phyloP scores from a whole-genome alignment of 306 rosid genomes.

The Vachellia collinsii region DNA sequence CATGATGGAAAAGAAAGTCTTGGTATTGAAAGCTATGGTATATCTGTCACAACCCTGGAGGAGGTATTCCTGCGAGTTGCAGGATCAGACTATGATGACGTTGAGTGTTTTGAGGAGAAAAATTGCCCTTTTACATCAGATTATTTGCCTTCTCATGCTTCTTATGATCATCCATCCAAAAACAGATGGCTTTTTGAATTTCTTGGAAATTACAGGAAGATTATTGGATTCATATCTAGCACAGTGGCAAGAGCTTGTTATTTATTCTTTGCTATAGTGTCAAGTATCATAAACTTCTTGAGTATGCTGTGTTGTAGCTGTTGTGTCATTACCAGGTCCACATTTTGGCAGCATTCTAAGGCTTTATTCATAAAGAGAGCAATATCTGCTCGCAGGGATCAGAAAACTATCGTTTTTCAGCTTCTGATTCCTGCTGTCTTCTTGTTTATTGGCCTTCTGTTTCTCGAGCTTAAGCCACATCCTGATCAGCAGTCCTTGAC shows the following conservation, averaged over 20 bases:
- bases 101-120: constrained; percentile 56
- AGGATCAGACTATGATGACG: constrained; percentile 73
- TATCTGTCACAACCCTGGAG: constrained; percentile 96
- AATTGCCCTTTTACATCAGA: constrained; percentile 41
- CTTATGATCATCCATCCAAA: constrained; percentile 49
- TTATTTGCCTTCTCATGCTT: constrained; percentile 51
- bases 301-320: constrained; percentile 71
- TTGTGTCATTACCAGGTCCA: constrained; percentile 70
- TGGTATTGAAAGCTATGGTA: constrained; percentile 95
- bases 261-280: constrained; percentile 57
- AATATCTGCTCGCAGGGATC: constrained; percentile 92
- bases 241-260: constrained; percentile 65
- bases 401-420: constrained; percentile 86
- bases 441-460: constrained; percentile 83
- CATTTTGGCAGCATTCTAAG: constrained; percentile 86
- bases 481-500: constrained; percentile 85
- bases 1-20: constrained; percentile 52
- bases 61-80: constrained; percentile 97
- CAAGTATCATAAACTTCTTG: constrained; percentile 62
- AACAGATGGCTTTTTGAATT: constrained; percentile 43
- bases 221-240: constrained; percentile 59
- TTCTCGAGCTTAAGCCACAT: constrained; percentile 96
- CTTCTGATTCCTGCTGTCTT: constrained; percentile 88
- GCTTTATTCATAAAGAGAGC: constrained; percentile 86
- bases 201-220: constrained; percentile 58